Base-by-base conservation (phyloP, 2,329 filamentous ascomycete species). In the Verticillium zaregamsianum region DNA sequence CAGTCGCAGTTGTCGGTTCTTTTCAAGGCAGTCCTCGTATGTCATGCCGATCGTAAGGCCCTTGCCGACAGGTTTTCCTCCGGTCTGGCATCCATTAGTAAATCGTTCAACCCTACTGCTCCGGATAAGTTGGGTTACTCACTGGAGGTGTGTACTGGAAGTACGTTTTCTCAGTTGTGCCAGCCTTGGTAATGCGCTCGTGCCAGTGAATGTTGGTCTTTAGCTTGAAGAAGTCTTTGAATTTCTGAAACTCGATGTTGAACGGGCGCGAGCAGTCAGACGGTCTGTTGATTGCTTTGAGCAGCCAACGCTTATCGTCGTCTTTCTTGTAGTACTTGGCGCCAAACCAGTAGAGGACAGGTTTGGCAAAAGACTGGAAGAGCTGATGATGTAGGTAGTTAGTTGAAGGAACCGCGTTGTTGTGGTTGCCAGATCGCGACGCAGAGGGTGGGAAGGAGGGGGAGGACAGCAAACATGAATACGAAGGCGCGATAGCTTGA, bases 351-450 rank as follows among this genome's bases (percentile, higher is more conserved):
- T 91, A 93, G 0, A 84, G 80, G 62, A 77, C 78, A 0, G 88
- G 88, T 15, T 76, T 74, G 12, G 80, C 76, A 63, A 85, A 80
- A 5, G 87, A 89, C 72, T 92, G 86, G 76, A 86, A 91, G 58
- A 93, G 79, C 88, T 92, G 65, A n/a, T 17, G 5, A 2, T 12
- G 37, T 9, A 35, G 4, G 2, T 17, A 28, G n/a, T 23, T 57
- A 62, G 12, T 31, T 20, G 35, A 52, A 14, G 20, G 14, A 5
- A 8, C 12, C 20, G 45, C 45, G 45, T 23, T 25, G 8, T 9
- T 25, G 45, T 52, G 20, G 45, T 20, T 12, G 20, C 45, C 14
- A 14, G 33, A 14, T 25, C 20, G 17, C n/a, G 39, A n/a, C 15
- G 9, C 9, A 5, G 15, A 45, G n/a, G 39, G 17, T 28, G 28